phyloP scores from a whole-genome alignment of 2,329 filamentous ascomycete species.

The Sarocladium oryzae region DNA sequence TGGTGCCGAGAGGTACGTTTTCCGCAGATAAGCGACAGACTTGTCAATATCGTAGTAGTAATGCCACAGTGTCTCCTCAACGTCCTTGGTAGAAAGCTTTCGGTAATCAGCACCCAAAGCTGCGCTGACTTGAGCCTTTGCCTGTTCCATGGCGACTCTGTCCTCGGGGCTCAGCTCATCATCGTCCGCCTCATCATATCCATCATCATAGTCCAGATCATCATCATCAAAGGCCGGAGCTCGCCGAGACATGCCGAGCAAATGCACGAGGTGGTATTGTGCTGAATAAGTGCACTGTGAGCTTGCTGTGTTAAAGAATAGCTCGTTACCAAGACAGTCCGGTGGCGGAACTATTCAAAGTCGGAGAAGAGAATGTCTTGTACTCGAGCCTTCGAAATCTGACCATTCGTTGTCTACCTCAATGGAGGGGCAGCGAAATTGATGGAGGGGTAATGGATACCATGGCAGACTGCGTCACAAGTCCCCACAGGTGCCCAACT shows the following conservation, averaged over 20 bases:
- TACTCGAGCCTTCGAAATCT: no score
- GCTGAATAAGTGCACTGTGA: background rate
- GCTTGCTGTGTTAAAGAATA: no score
- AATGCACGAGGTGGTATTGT: background rate
- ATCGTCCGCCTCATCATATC: conserved; percentile 30
- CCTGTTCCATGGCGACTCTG: conserved; percentile 49
- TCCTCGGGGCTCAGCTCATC: conserved; percentile 43
- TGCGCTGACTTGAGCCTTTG: conserved; percentile 59
- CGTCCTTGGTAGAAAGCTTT: conserved; percentile 57
- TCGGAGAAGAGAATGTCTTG: no score
- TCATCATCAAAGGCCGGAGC: conserved; percentile 40
- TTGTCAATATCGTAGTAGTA: conserved; percentile 94
- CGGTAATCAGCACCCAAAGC: conserved; percentile 54
- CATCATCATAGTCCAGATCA: conserved; percentile 42
- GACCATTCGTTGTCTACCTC: no score
- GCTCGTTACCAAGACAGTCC: no score
- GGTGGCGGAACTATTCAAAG: no score
- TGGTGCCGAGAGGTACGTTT: conserved; percentile 43
- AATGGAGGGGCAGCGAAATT: conserved; percentile 10
- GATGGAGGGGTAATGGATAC: conserved; percentile 16
- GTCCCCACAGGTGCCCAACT: background rate
- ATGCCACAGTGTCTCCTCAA: conserved; percentile 88
- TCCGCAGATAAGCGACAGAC: conserved; percentile 71
- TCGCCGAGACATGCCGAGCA: conserved; percentile 1
- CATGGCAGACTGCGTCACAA: conserved; percentile 1